phyloP scores from a whole-genome alignment of 2,329 filamentous ascomycete genomes.

The Scytalidium sp. region DNA sequence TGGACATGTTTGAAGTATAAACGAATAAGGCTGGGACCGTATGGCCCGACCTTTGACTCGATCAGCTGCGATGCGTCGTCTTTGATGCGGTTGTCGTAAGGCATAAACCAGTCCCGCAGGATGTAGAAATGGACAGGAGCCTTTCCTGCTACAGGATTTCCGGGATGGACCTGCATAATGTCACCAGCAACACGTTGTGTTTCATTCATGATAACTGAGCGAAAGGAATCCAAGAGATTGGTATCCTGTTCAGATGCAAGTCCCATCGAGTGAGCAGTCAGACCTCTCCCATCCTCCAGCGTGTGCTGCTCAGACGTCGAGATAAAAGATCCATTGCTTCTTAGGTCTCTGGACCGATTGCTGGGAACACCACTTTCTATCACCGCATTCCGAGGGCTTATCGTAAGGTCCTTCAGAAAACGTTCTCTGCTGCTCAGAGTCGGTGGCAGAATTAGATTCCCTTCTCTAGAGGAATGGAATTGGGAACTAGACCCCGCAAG shows the following conservation, averaged over 20 bases:
- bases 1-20: slow-evolving; percentile 45
- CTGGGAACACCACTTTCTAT: too few species aligned
- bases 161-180: slow-evolving; percentile 39
- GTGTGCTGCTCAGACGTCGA: slow-evolving; percentile 23
- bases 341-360: slow-evolving; percentile 6
- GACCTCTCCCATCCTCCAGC: slow-evolving; percentile 38
- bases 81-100: slow-evolving; percentile 36
- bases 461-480: background rate
- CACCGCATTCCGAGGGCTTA: too few species aligned
- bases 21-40: slow-evolving; percentile 38
- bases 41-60: slow-evolving; percentile 37
- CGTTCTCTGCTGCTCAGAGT: slow-evolving; percentile 7
- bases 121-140: slow-evolving; percentile 44
- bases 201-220: slow-evolving; percentile 43
- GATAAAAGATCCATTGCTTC: slow-evolving; percentile 4
- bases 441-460: background rate
- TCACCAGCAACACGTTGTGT: slow-evolving; percentile 40
- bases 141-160: slow-evolving; percentile 29
- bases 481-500: slow-evolving; percentile 11
- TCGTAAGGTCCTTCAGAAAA: slow-evolving; percentile 11
- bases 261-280: slow-evolving; percentile 43
- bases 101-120: slow-evolving; percentile 41
- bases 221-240: slow-evolving; percentile 43
- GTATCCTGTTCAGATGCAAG: slow-evolving; percentile 44
- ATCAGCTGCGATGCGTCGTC: slow-evolving; percentile 37